Conservation (phyloP, 129 eudicot species). For the Oenanthe sinensis region DNA sequence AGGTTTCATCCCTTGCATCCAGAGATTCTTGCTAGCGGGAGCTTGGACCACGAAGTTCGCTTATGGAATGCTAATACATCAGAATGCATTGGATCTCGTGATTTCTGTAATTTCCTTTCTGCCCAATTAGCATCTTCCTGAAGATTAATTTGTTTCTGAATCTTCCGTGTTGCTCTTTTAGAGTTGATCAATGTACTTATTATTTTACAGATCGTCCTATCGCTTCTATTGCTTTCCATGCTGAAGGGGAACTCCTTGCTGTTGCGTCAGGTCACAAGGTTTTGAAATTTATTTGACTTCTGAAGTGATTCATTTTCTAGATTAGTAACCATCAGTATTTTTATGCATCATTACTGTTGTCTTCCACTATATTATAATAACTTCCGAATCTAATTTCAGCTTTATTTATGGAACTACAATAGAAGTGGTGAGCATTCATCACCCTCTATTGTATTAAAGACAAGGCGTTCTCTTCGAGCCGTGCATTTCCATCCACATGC, state of each 20-base stretch:
- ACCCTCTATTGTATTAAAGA: slow-evolving; percentile 55
- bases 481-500: slow-evolving; percentile 76
- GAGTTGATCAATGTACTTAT: slow-evolving; percentile 3
- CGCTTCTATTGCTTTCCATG: slow-evolving; percentile 75
- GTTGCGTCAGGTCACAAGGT: slow-evolving; percentile 79
- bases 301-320: not conserved
- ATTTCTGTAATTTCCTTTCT: slow-evolving; percentile 48
- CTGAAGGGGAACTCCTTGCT: slow-evolving; percentile 73
- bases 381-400: slow-evolving; percentile 29
- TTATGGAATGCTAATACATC: slow-evolving; percentile 59
- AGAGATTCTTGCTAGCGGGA: slow-evolving; percentile 69
- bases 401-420: slow-evolving; percentile 58
- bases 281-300: slow-evolving; percentile 10
- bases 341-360: slow-evolving; percentile 1
- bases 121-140: slow-evolving; percentile 9
- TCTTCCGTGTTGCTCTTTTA: slow-evolving; percentile 6
- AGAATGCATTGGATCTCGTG: slow-evolving; percentile 63
- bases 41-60: slow-evolving; percentile 77
- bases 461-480: slow-evolving; percentile 67
- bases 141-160: not conserved
- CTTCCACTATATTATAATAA: slow-evolving; percentile 10
- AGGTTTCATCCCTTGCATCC: slow-evolving; percentile 59
- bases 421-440: slow-evolving; percentile 44
- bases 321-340: not conserved
- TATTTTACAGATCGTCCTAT: slow-evolving; percentile 52